These are phyloP conservation scores for Chaetoceros muelleri DNA, from an alignment of 108 stramenopile genomes.

Conservation along the genomic window DNA sequence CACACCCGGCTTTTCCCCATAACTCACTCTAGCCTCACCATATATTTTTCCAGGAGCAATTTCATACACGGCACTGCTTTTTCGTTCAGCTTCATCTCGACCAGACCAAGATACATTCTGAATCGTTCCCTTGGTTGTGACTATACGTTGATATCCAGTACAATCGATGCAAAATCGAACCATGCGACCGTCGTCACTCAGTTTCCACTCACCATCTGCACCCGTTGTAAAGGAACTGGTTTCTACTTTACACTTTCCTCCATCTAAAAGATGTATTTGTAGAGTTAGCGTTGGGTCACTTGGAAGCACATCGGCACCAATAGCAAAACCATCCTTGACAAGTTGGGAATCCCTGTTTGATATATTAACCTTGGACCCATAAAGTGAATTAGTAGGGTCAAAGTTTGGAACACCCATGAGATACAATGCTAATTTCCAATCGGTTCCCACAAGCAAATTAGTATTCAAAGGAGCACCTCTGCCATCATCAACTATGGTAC, in stretches of 20 bases:
- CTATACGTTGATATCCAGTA: slow-evolving; percentile 63
- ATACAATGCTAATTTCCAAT: slow-evolving; percentile 37
- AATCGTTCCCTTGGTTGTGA: slow-evolving; percentile 72
- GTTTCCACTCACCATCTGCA: slow-evolving; percentile 54
- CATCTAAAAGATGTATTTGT: slow-evolving; percentile 28
- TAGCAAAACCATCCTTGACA: neutral
- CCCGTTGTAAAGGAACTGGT: slow-evolving; percentile 34
- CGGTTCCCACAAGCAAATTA: slow-evolving; percentile 16
- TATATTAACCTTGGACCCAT: slow-evolving; percentile 55
- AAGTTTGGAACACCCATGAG: slow-evolving; percentile 58
- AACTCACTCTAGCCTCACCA: slow-evolving; percentile 45
- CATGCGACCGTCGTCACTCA: slow-evolving; percentile 47
- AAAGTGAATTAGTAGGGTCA: slow-evolving; percentile 70
- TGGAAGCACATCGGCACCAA: slow-evolving; percentile 55
- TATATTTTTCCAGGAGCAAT: slow-evolving; percentile 69
- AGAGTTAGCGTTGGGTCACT: slow-evolving; percentile 35
- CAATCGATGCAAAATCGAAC: slow-evolving; percentile 56
- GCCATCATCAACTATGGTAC: slow-evolving; percentile 6
- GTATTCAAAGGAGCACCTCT: slow-evolving; percentile 21
- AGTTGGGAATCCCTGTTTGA: slow-evolving; percentile 35
- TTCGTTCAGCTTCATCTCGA: slow-evolving; percentile 31
- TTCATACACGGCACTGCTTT: slow-evolving; percentile 55
- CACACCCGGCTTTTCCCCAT: slow-evolving; percentile 34
- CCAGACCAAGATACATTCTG: slow-evolving; percentile 64
- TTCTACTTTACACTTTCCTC: slow-evolving; percentile 25